Evolutionary conservation across 495 filamentous ascomycete genomes (phyloP).

Genomic region (Daldinia vernicosa): DNA sequence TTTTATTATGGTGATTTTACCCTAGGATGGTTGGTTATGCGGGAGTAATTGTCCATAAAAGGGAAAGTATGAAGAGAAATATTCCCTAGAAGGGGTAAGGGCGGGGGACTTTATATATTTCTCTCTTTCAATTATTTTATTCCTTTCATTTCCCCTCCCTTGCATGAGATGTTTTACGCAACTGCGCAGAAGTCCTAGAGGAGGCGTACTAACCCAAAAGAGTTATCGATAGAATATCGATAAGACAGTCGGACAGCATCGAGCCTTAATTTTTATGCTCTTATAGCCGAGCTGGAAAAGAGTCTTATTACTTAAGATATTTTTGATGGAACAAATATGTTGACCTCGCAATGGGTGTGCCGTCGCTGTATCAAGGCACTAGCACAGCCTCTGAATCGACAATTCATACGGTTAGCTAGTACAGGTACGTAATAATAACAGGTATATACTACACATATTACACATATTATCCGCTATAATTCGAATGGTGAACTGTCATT

Average conservation of each 20-base stretch:
- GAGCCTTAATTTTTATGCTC: neutral
- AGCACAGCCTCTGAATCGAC: constrained; percentile 46
- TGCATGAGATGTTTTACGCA: neutral
- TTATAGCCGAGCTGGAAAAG: neutral
- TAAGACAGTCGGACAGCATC: neutral
- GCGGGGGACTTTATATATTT: no score
- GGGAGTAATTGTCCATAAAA: no score
- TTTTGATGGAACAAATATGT: constrained; percentile 53
- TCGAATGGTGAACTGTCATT: neutral
- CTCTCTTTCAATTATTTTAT: no score
- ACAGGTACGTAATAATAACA: constrained; percentile 53
- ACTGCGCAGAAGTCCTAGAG: neutral
- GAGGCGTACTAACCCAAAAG: neutral
- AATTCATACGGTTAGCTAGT: constrained; percentile 56
- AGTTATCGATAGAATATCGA: neutral
- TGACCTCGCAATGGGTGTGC: constrained; percentile 64
- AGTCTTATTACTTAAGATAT: neutral
- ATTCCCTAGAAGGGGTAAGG: no score
- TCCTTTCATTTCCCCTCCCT: neutral
- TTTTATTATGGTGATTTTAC: no score
- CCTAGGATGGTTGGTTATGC: no score
- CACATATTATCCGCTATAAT: no score
- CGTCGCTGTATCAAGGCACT: constrained; percentile 58
- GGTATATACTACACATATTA: no score
- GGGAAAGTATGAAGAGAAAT: no score